Evolutionary conservation across 441 rosid genomes (phyloP).

Genomic region (Biscutella laevigata): DNA sequence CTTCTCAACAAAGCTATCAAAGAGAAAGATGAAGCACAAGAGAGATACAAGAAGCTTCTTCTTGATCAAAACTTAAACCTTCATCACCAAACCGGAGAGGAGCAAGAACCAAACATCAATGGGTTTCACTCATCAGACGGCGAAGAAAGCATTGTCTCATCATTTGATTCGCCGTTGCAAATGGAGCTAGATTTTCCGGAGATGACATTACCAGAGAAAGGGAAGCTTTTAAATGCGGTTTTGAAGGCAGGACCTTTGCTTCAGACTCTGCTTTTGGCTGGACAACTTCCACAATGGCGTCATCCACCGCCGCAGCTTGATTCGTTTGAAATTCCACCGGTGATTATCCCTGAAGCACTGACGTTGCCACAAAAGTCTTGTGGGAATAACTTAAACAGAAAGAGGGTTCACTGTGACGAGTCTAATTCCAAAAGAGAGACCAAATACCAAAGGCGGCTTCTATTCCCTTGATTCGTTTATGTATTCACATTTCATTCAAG

Average conservation of each 20-base stretch:
- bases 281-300: conserved; percentile 89
- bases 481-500: conserved; percentile 2
- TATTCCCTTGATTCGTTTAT: conserved; percentile 42
- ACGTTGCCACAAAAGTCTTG: conserved; percentile 31
- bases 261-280: conserved; percentile 76
- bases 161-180: conserved; percentile 35
- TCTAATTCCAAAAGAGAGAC: conserved; percentile 46
- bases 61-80: conserved; percentile 31
- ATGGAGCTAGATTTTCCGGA: conserved; percentile 20
- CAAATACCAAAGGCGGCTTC: conserved; percentile 60
- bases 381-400: conserved; percentile 45
- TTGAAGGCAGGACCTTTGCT: conserved; percentile 81
- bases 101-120: conserved; percentile 29
- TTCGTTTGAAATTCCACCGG: conserved; percentile 71
- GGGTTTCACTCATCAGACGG: conserved; percentile 67
- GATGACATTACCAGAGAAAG: conserved; percentile 40
- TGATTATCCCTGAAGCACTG: conserved; percentile 36
- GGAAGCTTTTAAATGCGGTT: conserved; percentile 80
- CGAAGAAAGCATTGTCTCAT: conserved; percentile 87
- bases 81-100: conserved; percentile 41
- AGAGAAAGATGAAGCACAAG: conserved; percentile 48
- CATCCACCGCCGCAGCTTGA: conserved; percentile 76
- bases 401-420: conserved; percentile 50
- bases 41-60: conserved; percentile 39
- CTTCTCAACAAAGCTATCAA: conserved; percentile 36